Base-by-base conservation (phyloP, 176 grass and related monocot species). In the Cocos nucifera region DNA sequence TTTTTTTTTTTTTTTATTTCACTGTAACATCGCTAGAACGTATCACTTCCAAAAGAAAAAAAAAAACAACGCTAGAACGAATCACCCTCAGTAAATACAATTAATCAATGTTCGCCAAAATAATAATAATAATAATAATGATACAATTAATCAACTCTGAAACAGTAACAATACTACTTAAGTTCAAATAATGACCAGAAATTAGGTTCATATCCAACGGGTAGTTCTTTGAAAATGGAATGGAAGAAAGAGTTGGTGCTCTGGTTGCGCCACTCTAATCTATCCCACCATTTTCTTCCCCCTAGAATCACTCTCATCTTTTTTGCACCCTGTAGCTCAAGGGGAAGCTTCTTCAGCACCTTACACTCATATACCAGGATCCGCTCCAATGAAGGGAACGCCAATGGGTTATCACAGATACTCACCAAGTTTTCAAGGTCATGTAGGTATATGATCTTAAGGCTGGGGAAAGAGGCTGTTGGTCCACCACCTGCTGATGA, bases 201-300 rank as follows among this genome's bases (percentile, higher is more conserved):
- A 1, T 4, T 67, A 10, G 65, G 65, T 56, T 67, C 65, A 55
- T 55, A 22, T 21, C 51, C 51, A 30, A 27, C 52, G 39, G 65
- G 65, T 4, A 67, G 55, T 35, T 67, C 65, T 55, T 52, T 67
- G 65, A 67, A 67, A 22, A 26, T 56, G 12, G 51, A 10, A 12
- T 5, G 2, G 17, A 67, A 67, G 15, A 39, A 35, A 16, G 52
- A 56, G 32, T 32, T 12, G 50, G 72, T 52, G 53, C 25, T 60
- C 25, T 58, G 17, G 0, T 83, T 21, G 0, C 54, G 64, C 81
- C 70, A 78, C 60, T 66, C 12, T 58, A 82, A 18, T 50, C 54
- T 72, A 12, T 82, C 62, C 79, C 79, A 82, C 68, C 73, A 83
- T 15, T 6, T 61, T 30, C 50, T 74, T 54, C 70, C 75, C 54